Conservation (phyloP, 768 basidiomycete species). For the Cystobasidium tubakii region DNA sequence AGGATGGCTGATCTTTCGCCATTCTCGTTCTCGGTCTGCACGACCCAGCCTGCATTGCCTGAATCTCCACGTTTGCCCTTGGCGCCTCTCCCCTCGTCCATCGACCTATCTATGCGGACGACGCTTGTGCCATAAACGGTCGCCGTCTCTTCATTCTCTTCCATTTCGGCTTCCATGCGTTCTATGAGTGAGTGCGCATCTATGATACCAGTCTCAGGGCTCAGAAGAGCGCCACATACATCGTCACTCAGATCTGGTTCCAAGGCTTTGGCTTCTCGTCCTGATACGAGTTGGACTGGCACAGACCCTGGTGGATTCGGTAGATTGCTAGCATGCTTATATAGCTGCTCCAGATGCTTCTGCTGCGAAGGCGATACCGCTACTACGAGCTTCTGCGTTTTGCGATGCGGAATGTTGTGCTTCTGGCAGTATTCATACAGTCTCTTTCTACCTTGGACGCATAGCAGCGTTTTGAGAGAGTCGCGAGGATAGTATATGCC, state of each 20-base stretch:
- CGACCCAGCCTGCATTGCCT: conserved; percentile 72
- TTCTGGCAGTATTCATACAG: conserved; percentile 69
- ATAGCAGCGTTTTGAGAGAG: conserved; percentile 78
- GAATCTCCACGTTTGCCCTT: conserved; percentile 46
- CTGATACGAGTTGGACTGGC: conserved; percentile 64
- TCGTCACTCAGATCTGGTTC: conserved; percentile 75
- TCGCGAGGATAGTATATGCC: conserved; percentile 54
- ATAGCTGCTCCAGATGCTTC: conserved; percentile 65
- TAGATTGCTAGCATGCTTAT: conserved; percentile 59
- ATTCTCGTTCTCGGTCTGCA: conserved; percentile 64
- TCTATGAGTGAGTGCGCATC: conserved; percentile 80
- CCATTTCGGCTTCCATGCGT: conserved; percentile 69
- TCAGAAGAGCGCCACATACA: conserved; percentile 70
- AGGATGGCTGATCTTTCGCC: conserved; percentile 60
- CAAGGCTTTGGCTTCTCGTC: conserved; percentile 62
- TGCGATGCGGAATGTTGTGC: conserved; percentile 62
- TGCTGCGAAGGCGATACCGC: conserved; percentile 61
- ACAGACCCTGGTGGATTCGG: conserved; percentile 50
- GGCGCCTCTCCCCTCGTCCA: conserved; percentile 40
- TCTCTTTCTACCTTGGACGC: conserved; percentile 75
- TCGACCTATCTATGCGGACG: conserved; percentile 67
- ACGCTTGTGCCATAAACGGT: conserved; percentile 73
- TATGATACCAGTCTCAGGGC: conserved; percentile 81
- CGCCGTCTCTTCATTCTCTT: conserved; percentile 62
- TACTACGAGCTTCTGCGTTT: conserved; percentile 84